Evolutionary conservation across 2,329 filamentous ascomycete genomes (phyloP).

Genomic region (Grosmannia clavigera): DNA sequence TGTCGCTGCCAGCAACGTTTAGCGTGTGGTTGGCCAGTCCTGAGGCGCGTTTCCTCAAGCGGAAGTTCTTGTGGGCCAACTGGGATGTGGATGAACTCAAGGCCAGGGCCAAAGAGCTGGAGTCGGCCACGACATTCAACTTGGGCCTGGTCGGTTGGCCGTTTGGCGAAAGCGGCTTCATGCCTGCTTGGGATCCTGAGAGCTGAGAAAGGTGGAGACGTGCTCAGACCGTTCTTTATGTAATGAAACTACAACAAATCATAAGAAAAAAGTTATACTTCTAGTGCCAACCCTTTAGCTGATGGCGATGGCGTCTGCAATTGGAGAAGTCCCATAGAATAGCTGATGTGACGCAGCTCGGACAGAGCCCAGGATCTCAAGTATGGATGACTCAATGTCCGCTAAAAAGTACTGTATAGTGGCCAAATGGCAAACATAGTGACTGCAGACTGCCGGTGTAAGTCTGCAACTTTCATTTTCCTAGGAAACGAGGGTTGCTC

Average conservation of each 20-base stretch:
- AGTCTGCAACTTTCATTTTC: neutral
- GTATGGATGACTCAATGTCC: neutral
- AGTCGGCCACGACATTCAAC: neutral
- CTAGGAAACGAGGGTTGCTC: neutral
- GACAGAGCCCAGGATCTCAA: neutral
- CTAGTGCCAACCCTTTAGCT: no score
- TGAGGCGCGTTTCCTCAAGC: neutral
- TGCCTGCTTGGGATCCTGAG: neutral
- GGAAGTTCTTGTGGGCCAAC: neutral
- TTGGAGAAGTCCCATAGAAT: neutral
- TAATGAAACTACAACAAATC: no score
- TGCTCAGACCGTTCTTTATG: no score
- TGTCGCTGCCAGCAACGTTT: neutral
- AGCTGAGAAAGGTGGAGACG: no score
- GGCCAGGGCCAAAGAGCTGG: neutral
- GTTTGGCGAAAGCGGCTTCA: neutral
- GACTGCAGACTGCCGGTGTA: neutral
- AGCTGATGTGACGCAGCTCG: neutral
- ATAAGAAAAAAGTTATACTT: no score
- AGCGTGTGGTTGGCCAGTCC: neutral
- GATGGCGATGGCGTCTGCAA: neutral
- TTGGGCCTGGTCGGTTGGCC: neutral
- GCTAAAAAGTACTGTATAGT: neutral
- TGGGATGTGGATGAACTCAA: neutral
- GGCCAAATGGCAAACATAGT: neutral